Percentiles rank a stretch among this genome's conserved stretches.
Evolutionary conservation across 2,329 filamentous ascomycete species (phyloP).

Genomic region (Neobulgaria alba): DNA sequence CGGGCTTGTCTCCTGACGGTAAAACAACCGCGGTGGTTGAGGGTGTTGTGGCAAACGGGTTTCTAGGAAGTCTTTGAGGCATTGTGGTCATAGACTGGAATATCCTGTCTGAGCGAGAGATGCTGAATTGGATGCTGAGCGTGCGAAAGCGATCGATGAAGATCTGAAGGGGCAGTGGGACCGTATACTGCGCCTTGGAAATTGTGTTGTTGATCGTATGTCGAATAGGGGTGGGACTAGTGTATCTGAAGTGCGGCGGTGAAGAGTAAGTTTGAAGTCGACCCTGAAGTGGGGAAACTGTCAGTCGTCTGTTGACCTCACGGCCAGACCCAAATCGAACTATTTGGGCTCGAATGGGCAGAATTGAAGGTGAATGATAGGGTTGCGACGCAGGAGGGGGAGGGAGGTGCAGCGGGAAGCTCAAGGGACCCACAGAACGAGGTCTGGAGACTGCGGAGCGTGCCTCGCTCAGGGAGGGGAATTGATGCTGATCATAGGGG

Average conservation of each 20-base stretch:
- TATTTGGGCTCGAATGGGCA: neutral
- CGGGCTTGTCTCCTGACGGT: constrained; percentile 22
- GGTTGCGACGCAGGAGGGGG: neutral
- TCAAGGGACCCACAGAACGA: neutral
- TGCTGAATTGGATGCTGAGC: neutral
- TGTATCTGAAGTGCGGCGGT: neutral
- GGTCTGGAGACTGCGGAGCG: neutral
- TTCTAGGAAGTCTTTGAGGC: constrained; percentile 30
- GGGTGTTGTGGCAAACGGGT: constrained; percentile 25
- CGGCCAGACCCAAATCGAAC: neutral
- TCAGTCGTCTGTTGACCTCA: neutral
- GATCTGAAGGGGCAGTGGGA: neutral
- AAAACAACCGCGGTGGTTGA: constrained; percentile 23
- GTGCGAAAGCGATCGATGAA: neutral
- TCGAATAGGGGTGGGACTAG: neutral
- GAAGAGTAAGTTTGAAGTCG: neutral
- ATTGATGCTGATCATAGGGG: neutral
- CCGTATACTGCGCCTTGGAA: too few species aligned
- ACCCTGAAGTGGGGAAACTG: neutral
- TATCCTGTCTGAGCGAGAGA: constrained; percentile 6
- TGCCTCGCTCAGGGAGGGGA: neutral
- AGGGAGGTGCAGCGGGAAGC: neutral
- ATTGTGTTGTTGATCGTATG: neutral
- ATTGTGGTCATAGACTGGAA: constrained; percentile 22
- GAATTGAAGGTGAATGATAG: neutral